phyloP scores from a whole-genome alignment of 768 basidiomycete species.

The Tubosaeta brunneosetosa region DNA sequence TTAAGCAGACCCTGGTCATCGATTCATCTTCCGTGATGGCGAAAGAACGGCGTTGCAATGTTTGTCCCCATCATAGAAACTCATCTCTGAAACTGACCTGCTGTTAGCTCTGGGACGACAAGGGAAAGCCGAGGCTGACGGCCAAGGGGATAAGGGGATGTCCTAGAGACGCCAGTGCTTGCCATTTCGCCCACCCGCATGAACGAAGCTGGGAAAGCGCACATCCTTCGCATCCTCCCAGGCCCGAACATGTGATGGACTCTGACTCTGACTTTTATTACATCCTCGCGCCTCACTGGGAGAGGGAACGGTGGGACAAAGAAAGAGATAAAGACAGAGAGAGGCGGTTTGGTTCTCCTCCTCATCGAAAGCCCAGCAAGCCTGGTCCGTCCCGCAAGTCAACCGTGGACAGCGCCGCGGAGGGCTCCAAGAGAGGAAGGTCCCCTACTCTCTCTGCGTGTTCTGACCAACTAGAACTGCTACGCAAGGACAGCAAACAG shows the following conservation, averaged over 20 bases:
- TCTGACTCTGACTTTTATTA: slow-evolving; percentile 22
- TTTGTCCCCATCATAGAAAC: slow-evolving; percentile 13
- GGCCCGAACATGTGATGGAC: slow-evolving; percentile 15
- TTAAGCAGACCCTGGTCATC: too few relatives aligned
- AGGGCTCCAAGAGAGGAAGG: slow-evolving; percentile 9
- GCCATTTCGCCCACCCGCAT: slow-evolving; percentile 30
- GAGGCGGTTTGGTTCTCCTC: slow-evolving; percentile 4
- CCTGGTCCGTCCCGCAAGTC: slow-evolving; percentile 14
- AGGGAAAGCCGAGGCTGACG: slow-evolving; percentile 21
- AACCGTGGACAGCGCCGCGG: slow-evolving; percentile 8
- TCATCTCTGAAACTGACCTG: slow-evolving; percentile 1
- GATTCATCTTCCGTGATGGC: not conserved
- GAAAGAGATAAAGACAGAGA: not conserved
- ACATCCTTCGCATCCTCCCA: slow-evolving; percentile 23
- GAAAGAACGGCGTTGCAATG: slow-evolving; percentile 29
- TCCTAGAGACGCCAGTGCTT: slow-evolving; percentile 14
- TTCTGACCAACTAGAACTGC: slow-evolving; percentile 26
- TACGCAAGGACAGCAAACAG: slow-evolving; percentile 15
- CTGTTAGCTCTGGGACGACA: slow-evolving; percentile 26
- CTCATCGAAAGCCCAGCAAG: slow-evolving; percentile 17
- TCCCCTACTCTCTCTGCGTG: slow-evolving; percentile 24
- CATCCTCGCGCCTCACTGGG: slow-evolving; percentile 5
- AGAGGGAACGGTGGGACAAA: slow-evolving; percentile 8
- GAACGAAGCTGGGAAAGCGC: slow-evolving; percentile 33
- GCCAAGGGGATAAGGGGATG: slow-evolving; percentile 23